phyloP scores from a whole-genome alignment of 2,329 filamentous ascomycete species.

The Sporothrix sp. region DNA sequence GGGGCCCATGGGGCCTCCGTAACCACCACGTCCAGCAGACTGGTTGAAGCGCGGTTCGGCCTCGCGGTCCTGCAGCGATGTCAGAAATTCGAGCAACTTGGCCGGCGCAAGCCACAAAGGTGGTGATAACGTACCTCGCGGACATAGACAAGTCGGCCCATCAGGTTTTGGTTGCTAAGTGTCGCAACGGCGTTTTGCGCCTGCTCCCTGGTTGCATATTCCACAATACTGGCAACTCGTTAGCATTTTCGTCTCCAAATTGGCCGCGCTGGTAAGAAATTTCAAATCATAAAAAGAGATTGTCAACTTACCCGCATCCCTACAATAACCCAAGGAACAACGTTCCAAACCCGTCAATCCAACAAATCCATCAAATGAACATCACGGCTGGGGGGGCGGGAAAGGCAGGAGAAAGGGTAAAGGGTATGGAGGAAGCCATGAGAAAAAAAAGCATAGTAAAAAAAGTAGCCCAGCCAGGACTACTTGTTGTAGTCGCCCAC shows the following conservation, averaged over 20 bases:
- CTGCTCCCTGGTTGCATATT: constrained; percentile 99
- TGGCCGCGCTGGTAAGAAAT: too few species aligned
- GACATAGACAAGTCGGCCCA: constrained; percentile 97
- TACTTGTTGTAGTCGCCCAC: constrained; percentile 82
- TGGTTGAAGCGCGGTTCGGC: constrained; percentile 93
- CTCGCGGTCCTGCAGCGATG: constrained; percentile 68
- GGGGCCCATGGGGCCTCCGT: constrained; percentile 31
- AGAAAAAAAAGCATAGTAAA: constrained; percentile 22
- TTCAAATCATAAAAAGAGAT: background rate
- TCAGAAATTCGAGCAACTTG: background rate
- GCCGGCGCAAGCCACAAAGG: too few species aligned
- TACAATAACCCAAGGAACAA: constrained; percentile 81
- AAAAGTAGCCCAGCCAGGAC: constrained; percentile 77
- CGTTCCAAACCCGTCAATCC: constrained; percentile 97
- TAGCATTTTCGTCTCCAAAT: too few species aligned
- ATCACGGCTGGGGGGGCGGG: constrained; percentile 39
- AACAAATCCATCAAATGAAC: constrained; percentile 68
- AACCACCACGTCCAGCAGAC: constrained; percentile 54
- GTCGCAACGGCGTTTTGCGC: constrained; percentile 94
- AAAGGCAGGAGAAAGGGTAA: constrained; percentile 39
- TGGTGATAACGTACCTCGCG: constrained; percentile 64
- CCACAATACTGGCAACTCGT: constrained; percentile 83
- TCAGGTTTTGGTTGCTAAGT: constrained; percentile 97
- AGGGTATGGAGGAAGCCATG: constrained; percentile 1
- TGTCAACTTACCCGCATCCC: constrained; percentile 90